Conservation (phyloP, 176 grass and related monocot species). For the Dactylis glomerata region DNA sequence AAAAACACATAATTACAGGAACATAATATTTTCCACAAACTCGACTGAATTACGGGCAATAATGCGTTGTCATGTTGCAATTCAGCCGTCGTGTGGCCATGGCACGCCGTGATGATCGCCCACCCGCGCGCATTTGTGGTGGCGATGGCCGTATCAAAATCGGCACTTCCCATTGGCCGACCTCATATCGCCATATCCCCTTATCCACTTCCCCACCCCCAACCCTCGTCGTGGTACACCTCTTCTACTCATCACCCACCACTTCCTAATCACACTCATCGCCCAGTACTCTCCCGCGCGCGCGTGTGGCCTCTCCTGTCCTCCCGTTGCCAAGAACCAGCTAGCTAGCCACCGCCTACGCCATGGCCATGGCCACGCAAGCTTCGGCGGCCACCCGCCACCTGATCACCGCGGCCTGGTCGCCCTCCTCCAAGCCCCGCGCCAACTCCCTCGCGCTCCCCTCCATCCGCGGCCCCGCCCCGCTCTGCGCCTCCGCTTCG, state of each 20-base stretch:
- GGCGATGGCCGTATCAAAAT: constrained; percentile 60
- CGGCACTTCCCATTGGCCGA: constrained; percentile 64
- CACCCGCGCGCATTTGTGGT: neutral
- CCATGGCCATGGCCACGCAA: constrained; percentile 79
- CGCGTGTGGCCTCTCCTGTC: neutral
- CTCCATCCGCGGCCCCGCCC: constrained; percentile 18
- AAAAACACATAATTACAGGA: too few species aligned
- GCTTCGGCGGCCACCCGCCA: constrained; percentile 55
- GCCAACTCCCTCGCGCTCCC: neutral
- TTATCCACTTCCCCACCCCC: constrained; percentile 23
- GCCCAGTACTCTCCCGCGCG: neutral
- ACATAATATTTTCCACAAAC: too few species aligned
- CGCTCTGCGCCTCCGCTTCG: neutral
- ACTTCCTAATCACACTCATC: neutral
- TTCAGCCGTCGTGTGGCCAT: neutral
- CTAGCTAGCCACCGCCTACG: neutral
- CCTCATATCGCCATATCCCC: constrained; percentile 72
- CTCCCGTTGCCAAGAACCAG: neutral
- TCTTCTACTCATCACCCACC: neutral
- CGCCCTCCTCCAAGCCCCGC: constrained; percentile 26
- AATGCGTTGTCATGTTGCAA: too few species aligned
- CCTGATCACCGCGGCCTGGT: constrained; percentile 34
- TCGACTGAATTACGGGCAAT: too few species aligned
- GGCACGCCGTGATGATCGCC: neutral
- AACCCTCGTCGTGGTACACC: constrained; percentile 17